A percentile compares a stretch with the other conserved stretches of the same genome.
phyloP scores from a whole-genome alignment of 2,329 filamentous ascomycete species.

The Chalaropsis ovoidea region DNA sequence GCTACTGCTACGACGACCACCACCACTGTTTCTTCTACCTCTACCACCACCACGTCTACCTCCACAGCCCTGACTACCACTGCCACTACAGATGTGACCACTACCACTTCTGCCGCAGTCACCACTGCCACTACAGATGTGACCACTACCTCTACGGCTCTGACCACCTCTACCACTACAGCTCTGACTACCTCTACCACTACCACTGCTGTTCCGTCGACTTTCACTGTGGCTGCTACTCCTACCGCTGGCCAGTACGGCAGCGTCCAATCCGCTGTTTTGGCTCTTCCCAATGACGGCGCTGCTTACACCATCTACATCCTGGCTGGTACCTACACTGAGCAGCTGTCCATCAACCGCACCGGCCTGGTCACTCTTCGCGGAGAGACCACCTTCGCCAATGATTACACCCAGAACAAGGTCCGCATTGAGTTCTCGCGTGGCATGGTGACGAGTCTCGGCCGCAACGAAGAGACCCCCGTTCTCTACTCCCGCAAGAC shows the following conservation, averaged over 20 bases:
- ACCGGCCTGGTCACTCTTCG: conserved; percentile 45
- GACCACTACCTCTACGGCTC: neutral
- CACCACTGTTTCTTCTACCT: conserved; percentile 1
- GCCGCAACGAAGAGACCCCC: conserved; percentile 43
- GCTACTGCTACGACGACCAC: conserved; percentile 2
- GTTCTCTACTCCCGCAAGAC: conserved; percentile 31
- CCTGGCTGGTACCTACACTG: conserved; percentile 45
- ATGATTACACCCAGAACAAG: conserved; percentile 45
- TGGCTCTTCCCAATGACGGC: conserved; percentile 28
- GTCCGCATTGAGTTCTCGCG: conserved; percentile 42
- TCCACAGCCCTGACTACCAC: neutral
- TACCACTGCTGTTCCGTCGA: conserved; percentile 4
- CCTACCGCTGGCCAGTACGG: conserved; percentile 27
- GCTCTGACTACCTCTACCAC: neutral
- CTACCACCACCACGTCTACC: neutral
- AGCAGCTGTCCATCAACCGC: conserved; percentile 48
- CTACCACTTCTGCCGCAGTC: neutral
- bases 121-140: neutral
- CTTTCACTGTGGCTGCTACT: conserved; percentile 17
- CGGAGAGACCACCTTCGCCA: conserved; percentile 47
- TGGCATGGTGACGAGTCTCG: conserved; percentile 19
- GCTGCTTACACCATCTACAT: conserved; percentile 33
- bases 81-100: neutral
- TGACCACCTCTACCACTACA: neutral
- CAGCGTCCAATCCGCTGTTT: conserved; percentile 28